Percentiles rank a stretch among this genome's conserved stretches.
phyloP scores from a whole-genome alignment of 2,329 filamentous ascomycete genomes.

The Beauveria sp. region DNA sequence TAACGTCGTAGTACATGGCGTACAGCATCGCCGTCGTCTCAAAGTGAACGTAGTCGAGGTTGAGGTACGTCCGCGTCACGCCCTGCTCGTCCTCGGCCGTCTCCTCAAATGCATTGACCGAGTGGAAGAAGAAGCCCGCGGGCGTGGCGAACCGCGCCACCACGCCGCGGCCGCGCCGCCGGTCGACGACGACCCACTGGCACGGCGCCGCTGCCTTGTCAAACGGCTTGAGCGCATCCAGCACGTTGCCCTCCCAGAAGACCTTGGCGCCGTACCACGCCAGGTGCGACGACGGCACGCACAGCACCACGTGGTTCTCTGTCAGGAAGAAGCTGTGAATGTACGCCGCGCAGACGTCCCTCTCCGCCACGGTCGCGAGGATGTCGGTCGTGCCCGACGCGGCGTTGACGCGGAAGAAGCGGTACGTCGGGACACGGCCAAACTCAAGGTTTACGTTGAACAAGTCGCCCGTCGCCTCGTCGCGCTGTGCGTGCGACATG shows the following conservation, averaged over 20 bases:
- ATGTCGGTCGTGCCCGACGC: conserved; percentile 55
- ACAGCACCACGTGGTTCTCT: conserved; percentile 57
- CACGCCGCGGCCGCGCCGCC: conserved; percentile 48
- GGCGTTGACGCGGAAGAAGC: conserved; percentile 55
- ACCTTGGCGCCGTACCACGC: conserved; percentile 45
- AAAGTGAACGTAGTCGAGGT: conserved; percentile 32
- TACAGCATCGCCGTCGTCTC: conserved; percentile 37
- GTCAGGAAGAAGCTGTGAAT: conserved; percentile 68
- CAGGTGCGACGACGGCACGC: conserved; percentile 57
- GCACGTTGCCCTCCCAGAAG: conserved; percentile 53
- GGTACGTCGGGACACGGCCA: conserved; percentile 47
- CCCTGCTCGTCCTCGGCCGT: conserved; percentile 42
- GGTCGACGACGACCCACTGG: conserved; percentile 64
- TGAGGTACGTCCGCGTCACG: conserved; percentile 51
- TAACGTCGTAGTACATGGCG: conserved; percentile 55
- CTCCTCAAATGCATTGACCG: conserved; percentile 63
- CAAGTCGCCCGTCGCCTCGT: conserved; percentile 60
- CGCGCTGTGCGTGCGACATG: conserved; percentile 58
- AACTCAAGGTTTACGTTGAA: conserved; percentile 67
- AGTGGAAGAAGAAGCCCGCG: conserved; percentile 66
- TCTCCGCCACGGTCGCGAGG: conserved; percentile 50
- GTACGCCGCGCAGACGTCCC: conserved; percentile 44
- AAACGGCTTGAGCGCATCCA: conserved; percentile 56
- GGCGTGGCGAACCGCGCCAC: conserved; percentile 55
- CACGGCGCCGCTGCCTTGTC: conserved; percentile 42